Evolutionary conservation across 1,284 basidiomycete genomes (phyloP), one percentile per base, ranked within the genome.

Genomic region (Puccinia coronata): DNA sequence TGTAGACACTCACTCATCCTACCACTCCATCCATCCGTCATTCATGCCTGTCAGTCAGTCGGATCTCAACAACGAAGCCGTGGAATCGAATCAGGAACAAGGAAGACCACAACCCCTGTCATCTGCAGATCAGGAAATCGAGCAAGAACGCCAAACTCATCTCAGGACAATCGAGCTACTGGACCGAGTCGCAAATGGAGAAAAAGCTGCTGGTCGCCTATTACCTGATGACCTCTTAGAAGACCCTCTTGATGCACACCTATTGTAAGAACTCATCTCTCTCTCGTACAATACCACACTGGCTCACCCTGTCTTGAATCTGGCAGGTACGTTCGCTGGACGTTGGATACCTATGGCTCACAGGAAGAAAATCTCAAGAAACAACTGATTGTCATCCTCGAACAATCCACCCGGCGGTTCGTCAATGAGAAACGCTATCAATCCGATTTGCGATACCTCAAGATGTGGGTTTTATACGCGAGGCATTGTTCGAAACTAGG

Each of bases 381-480:
- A 39, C 84, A 86, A 77, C 87, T 94, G 3, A 88, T 95, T 0
- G 92, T 93, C 47, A 88, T 90, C 0, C 88, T 96, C 16, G 92
- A 95, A 83, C 90, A 91, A 83, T 90, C 91, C 0, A 93, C 92
- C 0, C 88, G 92, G 28, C 89, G 90, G 73, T 96, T 98, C 86
- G 90, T 92, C 82, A 89, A 91, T 39, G 93, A 96, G 84, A 88
- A 89, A 41, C 88, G 91, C 36, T 98, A 96, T 87, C 91, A 90
- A 84, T 91, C 92, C 82, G 96, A 98, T 87, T 87, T 92, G 78
- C 90, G 96, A 61, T 97, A 98, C 86, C 89, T 98, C 73, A 93
- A 92, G 86, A 87, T 96, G 49, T 97, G 95, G 95, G 90, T 91
- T 20, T 88, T 92, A 82, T 95, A 95, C 85, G 91, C 93, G 1